Percentiles rank a stretch among this genome's conserved stretches.
phyloP scores from a whole-genome alignment of 441 rosid genomes.

The Mallotus repandus region DNA sequence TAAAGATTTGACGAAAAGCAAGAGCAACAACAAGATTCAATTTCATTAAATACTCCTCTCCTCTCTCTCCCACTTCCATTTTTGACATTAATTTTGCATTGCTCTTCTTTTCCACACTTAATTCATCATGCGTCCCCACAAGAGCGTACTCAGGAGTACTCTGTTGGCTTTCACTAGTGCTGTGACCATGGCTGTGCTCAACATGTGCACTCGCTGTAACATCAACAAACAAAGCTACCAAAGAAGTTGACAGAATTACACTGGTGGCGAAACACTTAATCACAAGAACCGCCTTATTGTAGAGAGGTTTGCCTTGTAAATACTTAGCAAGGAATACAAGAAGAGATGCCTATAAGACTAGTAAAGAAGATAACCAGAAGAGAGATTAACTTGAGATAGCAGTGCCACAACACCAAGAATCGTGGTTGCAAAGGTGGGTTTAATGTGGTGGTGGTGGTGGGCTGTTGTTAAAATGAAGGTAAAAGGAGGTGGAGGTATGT shows the following conservation, averaged over 20 bases:
- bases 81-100: conserved; percentile 22
- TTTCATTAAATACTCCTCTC: conserved; percentile 46
- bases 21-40: conserved; percentile 77
- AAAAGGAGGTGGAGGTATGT: conserved; percentile 4
- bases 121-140: conserved; percentile 38
- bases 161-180: not conserved
- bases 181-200: conserved; percentile 34
- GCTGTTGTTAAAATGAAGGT: too few relatives aligned
- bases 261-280: conserved; percentile 96
- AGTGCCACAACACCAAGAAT: too few relatives aligned
- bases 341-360: conserved; percentile 65
- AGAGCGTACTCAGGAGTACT: conserved; percentile 36
- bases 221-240: conserved; percentile 80
- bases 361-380: conserved; percentile 62
- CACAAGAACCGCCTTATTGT: conserved; percentile 60
- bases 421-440: too few relatives aligned
- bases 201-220: conserved; percentile 78
- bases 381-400: conserved; percentile 52
- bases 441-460: too few relatives aligned
- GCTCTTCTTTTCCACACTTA: conserved; percentile 31
- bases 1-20: conserved; percentile 87
- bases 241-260: conserved; percentile 82
- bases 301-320: conserved; percentile 74
- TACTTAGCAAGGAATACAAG: conserved; percentile 65
- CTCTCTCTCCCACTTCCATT: conserved; percentile 23